Conservation (phyloP, 257 asterid species). For the Craterostigma plantagineum region DNA sequence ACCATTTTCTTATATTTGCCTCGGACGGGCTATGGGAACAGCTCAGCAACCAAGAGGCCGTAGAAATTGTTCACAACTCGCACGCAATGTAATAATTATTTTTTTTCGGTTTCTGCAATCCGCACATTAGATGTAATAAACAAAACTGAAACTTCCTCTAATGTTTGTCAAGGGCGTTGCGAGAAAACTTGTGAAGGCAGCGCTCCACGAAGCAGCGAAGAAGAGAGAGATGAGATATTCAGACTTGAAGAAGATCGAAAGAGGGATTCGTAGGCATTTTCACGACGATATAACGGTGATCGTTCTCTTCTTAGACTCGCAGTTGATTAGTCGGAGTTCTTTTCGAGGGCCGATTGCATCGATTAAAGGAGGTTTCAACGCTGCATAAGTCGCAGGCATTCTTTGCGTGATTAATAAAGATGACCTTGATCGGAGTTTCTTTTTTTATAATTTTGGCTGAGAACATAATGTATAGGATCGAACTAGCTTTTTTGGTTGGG, state of each 20-base stretch:
- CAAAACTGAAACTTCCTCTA: not conserved
- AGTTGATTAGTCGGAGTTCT: slow-evolving; percentile 29
- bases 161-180: slow-evolving; percentile 69
- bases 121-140: not conserved
- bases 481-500: too few species aligned
- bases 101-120: slow-evolving; percentile 1
- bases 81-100: slow-evolving; percentile 37
- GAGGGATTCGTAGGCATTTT: slow-evolving; percentile 65
- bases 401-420: too few species aligned
- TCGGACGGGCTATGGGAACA: slow-evolving; percentile 87
- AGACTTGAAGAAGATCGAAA: slow-evolving; percentile 41
- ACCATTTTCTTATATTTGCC: slow-evolving; percentile 63
- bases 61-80: slow-evolving; percentile 35
- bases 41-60: slow-evolving; percentile 72
- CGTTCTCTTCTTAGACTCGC: slow-evolving; percentile 44
- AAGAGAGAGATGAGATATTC: slow-evolving; percentile 66
- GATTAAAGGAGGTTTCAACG: slow-evolving; percentile 23
- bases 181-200: slow-evolving; percentile 41
- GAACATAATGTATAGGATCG: too few species aligned
- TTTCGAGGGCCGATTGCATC: slow-evolving; percentile 26
- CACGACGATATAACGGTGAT: slow-evolving; percentile 70
- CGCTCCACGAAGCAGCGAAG: slow-evolving; percentile 53
- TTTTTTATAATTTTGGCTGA: too few species aligned
- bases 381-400: too few species aligned
- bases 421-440: too few species aligned